Evolutionary conservation across 306 rosid species (phyloP), one percentile per base, ranked within the genome.

Genomic region (Delonix regia): DNA sequence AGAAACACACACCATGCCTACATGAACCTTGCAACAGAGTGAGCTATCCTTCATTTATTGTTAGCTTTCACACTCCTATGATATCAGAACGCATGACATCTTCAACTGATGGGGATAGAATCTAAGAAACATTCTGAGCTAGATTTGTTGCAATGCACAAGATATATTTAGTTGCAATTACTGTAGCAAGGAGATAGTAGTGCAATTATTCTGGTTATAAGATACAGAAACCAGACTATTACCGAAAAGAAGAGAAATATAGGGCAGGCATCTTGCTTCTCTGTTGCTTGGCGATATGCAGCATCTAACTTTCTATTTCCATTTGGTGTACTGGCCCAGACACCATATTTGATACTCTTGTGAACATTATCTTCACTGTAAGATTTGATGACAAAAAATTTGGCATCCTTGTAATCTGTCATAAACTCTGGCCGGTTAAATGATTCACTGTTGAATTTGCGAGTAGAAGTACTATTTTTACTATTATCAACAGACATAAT

Each of bases 301-400:
- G 92, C 88, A 87, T 92, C 96, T 67, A 92, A 78, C 85, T 92
- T 92, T 82, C 87, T 90, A 79, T 92, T 92, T 71, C 97, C 97
- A 64, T 92, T 92, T 75, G 97, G 95, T 47, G 97, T 92, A 75
- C 97, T 92, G 62, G 97, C 97, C 97, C 97, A 92, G 78, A 92
- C 90, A 71, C 93, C 93, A 48, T 92, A 92, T 71, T 92, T 92
- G 80, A 92, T 92, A 71, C 97, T 92, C 88, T 92, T 92, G 88
- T 92, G 97, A 60, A 92, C 93, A 82, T 92, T 92, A 78, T 92
- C 97, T 83, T 92, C 97, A 53, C 97, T 92, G 77, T 92, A 92
- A 45, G 97, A 92, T 85, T 92, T 92, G 77, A 92, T 92, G 71
- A 92, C 88, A 85, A 88, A 90, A 84, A 88, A 90, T 73, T 86